Evolutionary conservation across 164 flowering plant genomes (phyloP).

Genomic region (Dillenia turbinata): DNA sequence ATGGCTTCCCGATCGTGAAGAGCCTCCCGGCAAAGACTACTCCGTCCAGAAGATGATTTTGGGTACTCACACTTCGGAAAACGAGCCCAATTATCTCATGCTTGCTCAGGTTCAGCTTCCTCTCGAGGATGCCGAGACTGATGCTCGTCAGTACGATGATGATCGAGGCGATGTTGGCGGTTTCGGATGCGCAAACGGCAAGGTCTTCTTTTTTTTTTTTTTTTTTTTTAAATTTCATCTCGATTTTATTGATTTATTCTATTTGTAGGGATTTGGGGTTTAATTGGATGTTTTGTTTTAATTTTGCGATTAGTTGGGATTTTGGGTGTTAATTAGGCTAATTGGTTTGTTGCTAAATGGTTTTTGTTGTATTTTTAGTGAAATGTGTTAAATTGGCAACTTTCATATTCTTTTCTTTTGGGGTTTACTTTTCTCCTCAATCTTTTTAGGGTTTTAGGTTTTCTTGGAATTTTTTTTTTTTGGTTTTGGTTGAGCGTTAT

Average conservation of each 20-base stretch:
- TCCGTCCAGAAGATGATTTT: slow-evolving; percentile 89
- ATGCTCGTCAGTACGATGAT: slow-evolving; percentile 77
- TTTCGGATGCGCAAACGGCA: slow-evolving; percentile 80
- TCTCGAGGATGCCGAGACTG: slow-evolving; percentile 84
- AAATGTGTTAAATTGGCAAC: too few species aligned
- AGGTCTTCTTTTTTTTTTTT: slow-evolving; percentile 35
- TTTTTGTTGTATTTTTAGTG: background rate
- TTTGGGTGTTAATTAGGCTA: background rate
- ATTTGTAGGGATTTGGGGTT: too few species aligned
- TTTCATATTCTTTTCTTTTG: too few species aligned
- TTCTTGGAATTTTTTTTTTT: too few species aligned
- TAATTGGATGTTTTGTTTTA: too few species aligned
- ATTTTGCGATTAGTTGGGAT: background rate
- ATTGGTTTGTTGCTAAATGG: background rate
- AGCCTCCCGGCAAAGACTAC: slow-evolving; percentile 89
- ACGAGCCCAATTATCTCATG: slow-evolving; percentile 95
- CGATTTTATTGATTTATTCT: background rate
- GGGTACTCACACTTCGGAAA: slow-evolving; percentile 93
- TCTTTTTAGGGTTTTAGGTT: too few species aligned
- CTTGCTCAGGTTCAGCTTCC: slow-evolving; percentile 95
- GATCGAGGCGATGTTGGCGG: slow-evolving; percentile 83
- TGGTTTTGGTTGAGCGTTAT: too few species aligned
- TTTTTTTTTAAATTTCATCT: background rate
- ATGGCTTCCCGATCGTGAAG: slow-evolving; percentile 89
- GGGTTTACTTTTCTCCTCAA: too few species aligned